Conservation (phyloP, 129 eudicot species). For the Dittrichia graveolens region DNA sequence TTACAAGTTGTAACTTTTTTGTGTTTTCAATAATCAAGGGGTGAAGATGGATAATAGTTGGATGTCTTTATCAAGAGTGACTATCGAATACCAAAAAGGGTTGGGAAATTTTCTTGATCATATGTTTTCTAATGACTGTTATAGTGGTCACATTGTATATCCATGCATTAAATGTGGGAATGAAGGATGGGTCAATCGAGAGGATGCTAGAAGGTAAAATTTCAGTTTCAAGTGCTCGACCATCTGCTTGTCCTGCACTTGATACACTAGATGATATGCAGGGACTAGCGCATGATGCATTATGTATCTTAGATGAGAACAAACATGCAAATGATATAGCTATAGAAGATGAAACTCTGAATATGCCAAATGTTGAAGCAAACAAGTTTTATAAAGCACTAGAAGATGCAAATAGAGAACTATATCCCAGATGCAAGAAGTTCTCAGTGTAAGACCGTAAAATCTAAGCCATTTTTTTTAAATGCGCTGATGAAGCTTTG, state of each 20-base stretch:
- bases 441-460: too few relatives aligned
- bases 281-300: too few relatives aligned
- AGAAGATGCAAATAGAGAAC: too few relatives aligned
- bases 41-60: not conserved
- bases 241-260: too few relatives aligned
- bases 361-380: not conserved
- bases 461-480: too few relatives aligned
- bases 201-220: too few relatives aligned
- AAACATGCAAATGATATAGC: not conserved
- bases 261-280: too few relatives aligned
- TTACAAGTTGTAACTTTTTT: too few relatives aligned
- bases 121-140: not conserved
- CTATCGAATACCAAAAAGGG: slow-evolving; percentile 10
- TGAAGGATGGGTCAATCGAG: not conserved
- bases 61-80: slow-evolving; percentile 18
- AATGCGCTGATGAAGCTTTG: too few relatives aligned
- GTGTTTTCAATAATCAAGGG: not conserved
- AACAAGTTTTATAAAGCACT: slow-evolving; percentile 18
- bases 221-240: too few relatives aligned
- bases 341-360: not conserved
- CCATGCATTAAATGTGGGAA: slow-evolving; percentile 4
- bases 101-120: slow-evolving; percentile 10
- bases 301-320: not conserved
- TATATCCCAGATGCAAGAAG: too few relatives aligned
- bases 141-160: not conserved